Evolutionary conservation across 169 alveolate genomes (phyloP).

Genomic region (Toxoplasma gondii): DNA sequence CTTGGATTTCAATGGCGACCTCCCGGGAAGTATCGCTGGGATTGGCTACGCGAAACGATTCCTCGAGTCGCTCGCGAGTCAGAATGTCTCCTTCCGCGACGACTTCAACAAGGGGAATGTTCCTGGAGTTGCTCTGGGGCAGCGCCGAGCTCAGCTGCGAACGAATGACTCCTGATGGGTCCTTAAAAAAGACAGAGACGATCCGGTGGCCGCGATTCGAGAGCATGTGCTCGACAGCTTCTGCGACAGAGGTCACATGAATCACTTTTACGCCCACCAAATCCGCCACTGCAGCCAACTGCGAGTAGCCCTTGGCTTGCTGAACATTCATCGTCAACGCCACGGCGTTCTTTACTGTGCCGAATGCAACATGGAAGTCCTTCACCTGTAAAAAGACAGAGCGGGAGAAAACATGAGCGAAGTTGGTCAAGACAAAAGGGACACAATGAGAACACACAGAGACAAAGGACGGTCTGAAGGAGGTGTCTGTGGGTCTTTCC

Average conservation of each 20-base stretch:
- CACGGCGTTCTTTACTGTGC: neutral
- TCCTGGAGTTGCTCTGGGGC: neutral
- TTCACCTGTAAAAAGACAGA: neutral
- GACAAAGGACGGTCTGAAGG: no score
- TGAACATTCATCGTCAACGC: slow-evolving; percentile 35
- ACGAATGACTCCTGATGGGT: neutral
- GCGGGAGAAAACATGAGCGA: neutral
- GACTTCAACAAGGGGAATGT: neutral
- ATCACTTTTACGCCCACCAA: slow-evolving; percentile 32
- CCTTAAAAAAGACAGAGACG: slow-evolving; percentile 5
- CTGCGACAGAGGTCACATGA: neutral
- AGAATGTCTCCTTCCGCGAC: neutral
- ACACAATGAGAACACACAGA: no score
- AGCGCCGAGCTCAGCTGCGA: slow-evolving; percentile 15
- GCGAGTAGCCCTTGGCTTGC: neutral
- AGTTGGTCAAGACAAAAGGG: no score
- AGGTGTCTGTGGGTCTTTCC: no score
- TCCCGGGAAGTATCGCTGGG: neutral
- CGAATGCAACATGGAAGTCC: slow-evolving; percentile 28
- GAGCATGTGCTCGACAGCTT: slow-evolving; percentile 2
- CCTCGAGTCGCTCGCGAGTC: neutral
- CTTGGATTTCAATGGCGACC: neutral
- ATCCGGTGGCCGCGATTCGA: slow-evolving; percentile 24
- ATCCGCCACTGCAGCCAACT: slow-evolving; percentile 20
- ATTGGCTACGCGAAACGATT: neutral